Evolutionary conservation across 148 eudicot genomes (phyloP).

Genomic region (Oxyria digyna): DNA sequence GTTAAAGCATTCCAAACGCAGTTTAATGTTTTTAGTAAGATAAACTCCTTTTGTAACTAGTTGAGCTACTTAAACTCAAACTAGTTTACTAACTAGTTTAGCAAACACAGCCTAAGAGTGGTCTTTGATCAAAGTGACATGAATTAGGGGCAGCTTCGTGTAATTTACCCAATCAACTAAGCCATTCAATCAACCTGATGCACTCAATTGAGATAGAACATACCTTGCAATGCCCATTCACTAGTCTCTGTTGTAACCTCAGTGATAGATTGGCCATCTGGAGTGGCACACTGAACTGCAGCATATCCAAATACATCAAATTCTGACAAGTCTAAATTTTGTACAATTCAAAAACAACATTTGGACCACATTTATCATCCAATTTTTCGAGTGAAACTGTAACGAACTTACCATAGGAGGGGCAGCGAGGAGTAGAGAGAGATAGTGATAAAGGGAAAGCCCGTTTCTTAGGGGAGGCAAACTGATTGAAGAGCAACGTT

Average conservation of each 20-base stretch:
- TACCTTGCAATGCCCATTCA: conserved; percentile 96
- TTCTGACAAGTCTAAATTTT: background rate
- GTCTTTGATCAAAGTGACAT: background rate
- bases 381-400: background rate
- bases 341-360: background rate
- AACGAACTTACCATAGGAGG: conserved; percentile 24
- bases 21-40: no score
- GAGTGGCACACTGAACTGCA: conserved; percentile 46
- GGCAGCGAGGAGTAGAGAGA: conserved; percentile 13
- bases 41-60: no score
- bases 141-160: background rate
- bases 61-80: no score
- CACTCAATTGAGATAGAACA: background rate
- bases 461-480: conserved; percentile 16
- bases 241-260: conserved; percentile 55
- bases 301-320: conserved; percentile 1
- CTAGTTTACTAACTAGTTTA: no score
- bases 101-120: no score
- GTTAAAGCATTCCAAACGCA: no score
- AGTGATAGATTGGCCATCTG: conserved; percentile 40
- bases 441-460: conserved; percentile 8
- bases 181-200: background rate
- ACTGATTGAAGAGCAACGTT: conserved; percentile 7
- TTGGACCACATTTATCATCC: background rate
- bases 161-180: background rate